Evolutionary conservation across 495 filamentous ascomycete genomes (phyloP).

Genomic region (Aspergillus asperescens): DNA sequence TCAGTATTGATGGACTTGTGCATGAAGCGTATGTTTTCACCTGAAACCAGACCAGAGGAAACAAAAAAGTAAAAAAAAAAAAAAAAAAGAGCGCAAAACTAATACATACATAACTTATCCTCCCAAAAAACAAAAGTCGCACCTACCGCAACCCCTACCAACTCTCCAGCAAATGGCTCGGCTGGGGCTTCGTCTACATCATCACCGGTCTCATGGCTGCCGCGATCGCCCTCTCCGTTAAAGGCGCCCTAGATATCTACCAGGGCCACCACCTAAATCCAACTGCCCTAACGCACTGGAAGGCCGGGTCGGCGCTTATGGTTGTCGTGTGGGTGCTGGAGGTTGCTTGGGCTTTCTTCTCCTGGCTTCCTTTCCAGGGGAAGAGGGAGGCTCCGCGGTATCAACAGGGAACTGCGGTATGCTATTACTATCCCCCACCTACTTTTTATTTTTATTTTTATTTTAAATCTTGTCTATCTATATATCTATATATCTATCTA

Average conservation of each 20-base stretch:
- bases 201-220: slow-evolving; percentile 17
- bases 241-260: slow-evolving; percentile 11
- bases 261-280: not conserved
- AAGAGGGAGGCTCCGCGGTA: slow-evolving; percentile 7
- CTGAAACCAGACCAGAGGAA: not conserved
- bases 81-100: too few species aligned
- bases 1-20: slow-evolving; percentile 31
- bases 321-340: slow-evolving; percentile 31
- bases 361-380: slow-evolving; percentile 14
- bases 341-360: slow-evolving; percentile 16
- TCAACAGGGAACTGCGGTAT: slow-evolving; percentile 17
- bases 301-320: slow-evolving; percentile 29
- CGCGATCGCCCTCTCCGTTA: slow-evolving; percentile 6
- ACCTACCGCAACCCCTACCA: slow-evolving; percentile 20
- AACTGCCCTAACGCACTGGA: slow-evolving; percentile 18
- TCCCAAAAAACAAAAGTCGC: not conserved
- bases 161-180: slow-evolving; percentile 17
- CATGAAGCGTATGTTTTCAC: slow-evolving; percentile 36
- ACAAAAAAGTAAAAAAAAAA: not conserved
- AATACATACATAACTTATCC: not conserved
- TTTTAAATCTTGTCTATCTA: too few species aligned
- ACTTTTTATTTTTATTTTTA: too few species aligned
- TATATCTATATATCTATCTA: not conserved
- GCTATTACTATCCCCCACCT: not conserved
- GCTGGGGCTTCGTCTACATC: slow-evolving; percentile 21